phyloP scores from a whole-genome alignment of 2,329 filamentous ascomycete genomes.

The Davidsoniella eucalypti region DNA sequence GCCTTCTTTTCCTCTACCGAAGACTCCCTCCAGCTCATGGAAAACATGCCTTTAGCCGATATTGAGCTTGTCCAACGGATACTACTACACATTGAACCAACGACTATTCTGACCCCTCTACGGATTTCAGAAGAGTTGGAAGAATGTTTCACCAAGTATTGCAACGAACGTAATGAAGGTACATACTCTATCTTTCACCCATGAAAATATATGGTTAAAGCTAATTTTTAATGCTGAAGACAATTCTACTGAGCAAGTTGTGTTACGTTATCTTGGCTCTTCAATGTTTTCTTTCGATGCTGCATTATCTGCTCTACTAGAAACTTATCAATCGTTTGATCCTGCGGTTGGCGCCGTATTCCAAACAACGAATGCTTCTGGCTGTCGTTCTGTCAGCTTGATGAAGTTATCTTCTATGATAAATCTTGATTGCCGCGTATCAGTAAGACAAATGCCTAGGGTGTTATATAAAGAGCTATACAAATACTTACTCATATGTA shows the following conservation, averaged over 20 bases:
- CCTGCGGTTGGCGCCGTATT: slow-evolving; percentile 34
- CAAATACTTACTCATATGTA: neutral
- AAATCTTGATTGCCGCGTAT: slow-evolving; percentile 56
- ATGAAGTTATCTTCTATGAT: slow-evolving; percentile 54
- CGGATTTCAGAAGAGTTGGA: slow-evolving; percentile 27
- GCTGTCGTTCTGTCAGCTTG: slow-evolving; percentile 40
- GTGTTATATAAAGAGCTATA: neutral
- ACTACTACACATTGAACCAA: slow-evolving; percentile 37
- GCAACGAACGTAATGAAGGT: slow-evolving; percentile 9
- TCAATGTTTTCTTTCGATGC: slow-evolving; percentile 55
- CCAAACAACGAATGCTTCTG: slow-evolving; percentile 14
- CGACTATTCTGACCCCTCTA: slow-evolving; percentile 34
- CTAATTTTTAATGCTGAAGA: neutral
- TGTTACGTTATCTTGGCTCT: slow-evolving; percentile 50
- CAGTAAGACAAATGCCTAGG: slow-evolving; percentile 29
- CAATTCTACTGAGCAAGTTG: slow-evolving; percentile 7
- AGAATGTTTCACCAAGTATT: slow-evolving; percentile 3
- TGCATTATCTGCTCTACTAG: slow-evolving; percentile 28
- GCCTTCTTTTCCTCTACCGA: slow-evolving; percentile 54
- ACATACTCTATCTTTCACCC: neutral
- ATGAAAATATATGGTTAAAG: neutral
- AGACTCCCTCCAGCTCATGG: slow-evolving; percentile 54
- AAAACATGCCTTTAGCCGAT: slow-evolving; percentile 57
- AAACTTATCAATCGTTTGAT: slow-evolving; percentile 37
- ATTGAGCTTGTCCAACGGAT: slow-evolving; percentile 50